Evolutionary conservation across 2,329 filamentous ascomycete genomes (phyloP).

Genomic region (Ascochyta clinopodiicola): DNA sequence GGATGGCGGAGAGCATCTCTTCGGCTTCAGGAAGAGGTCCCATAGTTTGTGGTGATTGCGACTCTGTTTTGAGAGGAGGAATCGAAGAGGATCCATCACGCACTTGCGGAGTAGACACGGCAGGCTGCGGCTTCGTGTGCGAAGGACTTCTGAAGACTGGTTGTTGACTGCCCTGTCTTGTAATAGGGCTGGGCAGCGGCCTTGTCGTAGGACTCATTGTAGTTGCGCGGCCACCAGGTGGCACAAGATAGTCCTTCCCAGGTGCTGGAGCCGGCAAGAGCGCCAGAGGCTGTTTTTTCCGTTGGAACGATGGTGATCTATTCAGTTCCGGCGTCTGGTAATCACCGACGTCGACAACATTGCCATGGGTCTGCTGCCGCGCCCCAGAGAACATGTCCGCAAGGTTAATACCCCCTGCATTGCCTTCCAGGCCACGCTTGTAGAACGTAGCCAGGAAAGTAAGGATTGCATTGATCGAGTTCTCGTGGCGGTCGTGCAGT

Average conservation of each 20-base stretch:
- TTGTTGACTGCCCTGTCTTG: conserved; percentile 29
- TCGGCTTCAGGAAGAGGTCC: conserved; percentile 50
- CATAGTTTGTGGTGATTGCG: conserved; percentile 47
- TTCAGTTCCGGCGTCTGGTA: conserved; percentile 49
- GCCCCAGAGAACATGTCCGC: conserved; percentile 83
- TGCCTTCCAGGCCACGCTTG: conserved; percentile 87
- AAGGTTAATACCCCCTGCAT: conserved; percentile 75
- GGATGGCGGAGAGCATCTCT: conserved; percentile 60
- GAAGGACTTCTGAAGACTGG: conserved; percentile 33
- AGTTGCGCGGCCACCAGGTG: conserved; percentile 34
- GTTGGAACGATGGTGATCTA: conserved; percentile 47
- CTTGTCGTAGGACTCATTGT: conserved; percentile 40
- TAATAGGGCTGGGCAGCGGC: conserved; percentile 35
- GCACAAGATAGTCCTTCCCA: conserved; percentile 34
- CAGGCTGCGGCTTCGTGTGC: conserved; percentile 24
- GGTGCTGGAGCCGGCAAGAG: conserved; percentile 44
- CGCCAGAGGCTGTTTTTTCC: conserved; percentile 45
- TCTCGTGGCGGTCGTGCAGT: conserved; percentile 95
- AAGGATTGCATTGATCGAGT: conserved; percentile 97
- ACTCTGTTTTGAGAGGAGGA: conserved; percentile 51
- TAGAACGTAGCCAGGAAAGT: conserved; percentile 98
- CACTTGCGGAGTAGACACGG: conserved; percentile 12
- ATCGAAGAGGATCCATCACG: conserved; percentile 21
- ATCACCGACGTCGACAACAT: conserved; percentile 69
- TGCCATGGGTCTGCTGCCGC: conserved; percentile 61